Conservation (phyloP, 2,329 filamentous ascomycete species). For the Tolypocladium tundrense region DNA sequence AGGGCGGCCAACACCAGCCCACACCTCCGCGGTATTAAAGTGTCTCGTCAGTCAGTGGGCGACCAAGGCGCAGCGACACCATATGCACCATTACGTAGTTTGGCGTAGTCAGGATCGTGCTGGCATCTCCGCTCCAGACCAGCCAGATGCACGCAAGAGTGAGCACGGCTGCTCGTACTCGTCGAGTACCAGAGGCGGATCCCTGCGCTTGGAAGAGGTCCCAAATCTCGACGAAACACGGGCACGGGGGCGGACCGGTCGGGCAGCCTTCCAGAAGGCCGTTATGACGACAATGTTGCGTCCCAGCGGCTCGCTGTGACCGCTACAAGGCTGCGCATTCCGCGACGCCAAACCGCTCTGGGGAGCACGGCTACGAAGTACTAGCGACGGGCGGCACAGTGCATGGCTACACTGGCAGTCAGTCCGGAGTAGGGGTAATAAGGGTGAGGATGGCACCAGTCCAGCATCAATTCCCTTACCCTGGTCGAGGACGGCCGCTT, state of each 20-base stretch:
- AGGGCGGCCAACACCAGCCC: background rate
- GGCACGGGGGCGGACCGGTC: background rate
- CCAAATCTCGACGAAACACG: background rate
- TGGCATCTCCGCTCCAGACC: background rate
- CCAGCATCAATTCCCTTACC: background rate
- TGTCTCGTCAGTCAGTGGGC: background rate
- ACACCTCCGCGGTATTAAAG: background rate
- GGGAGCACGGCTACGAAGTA: background rate
- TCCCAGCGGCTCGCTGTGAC: too few relatives aligned
- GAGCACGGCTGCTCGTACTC: background rate
- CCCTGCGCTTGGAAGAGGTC: background rate
- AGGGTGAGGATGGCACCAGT: too few relatives aligned
- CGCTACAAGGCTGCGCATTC: background rate
- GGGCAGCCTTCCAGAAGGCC: background rate
- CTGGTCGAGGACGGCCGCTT: background rate
- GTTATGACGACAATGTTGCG: too few relatives aligned
- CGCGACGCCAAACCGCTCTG: background rate
- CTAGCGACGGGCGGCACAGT: background rate
- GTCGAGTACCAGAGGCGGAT: background rate
- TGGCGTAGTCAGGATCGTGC: background rate
- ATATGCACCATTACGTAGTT: background rate
- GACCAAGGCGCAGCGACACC: background rate
- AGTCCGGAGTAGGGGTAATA: too few relatives aligned
- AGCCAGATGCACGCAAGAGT: background rate
- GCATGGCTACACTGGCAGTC: too few relatives aligned